phyloP scores from a whole-genome alignment of 352 stramenopile genomes.

The Phytophthora pseudosyringae region DNA sequence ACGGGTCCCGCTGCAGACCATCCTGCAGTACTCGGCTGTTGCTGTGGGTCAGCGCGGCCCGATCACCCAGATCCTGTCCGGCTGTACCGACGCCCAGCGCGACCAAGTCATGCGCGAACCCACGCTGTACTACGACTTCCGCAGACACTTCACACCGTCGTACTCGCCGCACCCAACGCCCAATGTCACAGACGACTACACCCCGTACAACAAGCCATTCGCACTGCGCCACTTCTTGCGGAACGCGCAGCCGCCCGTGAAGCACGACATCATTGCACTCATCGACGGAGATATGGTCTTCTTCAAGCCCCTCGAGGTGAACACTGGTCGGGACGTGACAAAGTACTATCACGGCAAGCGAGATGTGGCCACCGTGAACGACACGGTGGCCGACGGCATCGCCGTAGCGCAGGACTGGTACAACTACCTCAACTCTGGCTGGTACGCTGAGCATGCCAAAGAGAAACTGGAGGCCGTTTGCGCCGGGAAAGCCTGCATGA shows the following conservation, averaged over 20 bases:
- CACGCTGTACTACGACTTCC: constrained; percentile 63
- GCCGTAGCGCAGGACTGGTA: constrained; percentile 60
- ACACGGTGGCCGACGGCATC: constrained; percentile 47
- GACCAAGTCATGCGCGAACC: constrained; percentile 39
- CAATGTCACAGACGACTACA: constrained; percentile 52
- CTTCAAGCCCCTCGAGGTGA: constrained; percentile 48
- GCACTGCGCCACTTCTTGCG: constrained; percentile 56
- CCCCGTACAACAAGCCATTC: constrained; percentile 66
- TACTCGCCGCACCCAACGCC: constrained; percentile 49
- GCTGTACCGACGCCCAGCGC: constrained; percentile 42
- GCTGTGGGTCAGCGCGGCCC: constrained; percentile 46
- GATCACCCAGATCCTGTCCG: constrained; percentile 62
- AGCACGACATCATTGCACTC: constrained; percentile 44
- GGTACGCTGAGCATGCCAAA: constrained; percentile 35
- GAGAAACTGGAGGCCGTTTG: constrained; percentile 49
- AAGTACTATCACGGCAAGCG: constrained; percentile 52
- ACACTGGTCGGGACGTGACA: constrained; percentile 46
- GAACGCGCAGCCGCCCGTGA: constrained; percentile 49
- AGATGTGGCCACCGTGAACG: constrained; percentile 39
- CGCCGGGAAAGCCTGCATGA: constrained; percentile 35
- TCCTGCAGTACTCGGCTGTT: constrained; percentile 55
- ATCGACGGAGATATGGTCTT: constrained; percentile 55
- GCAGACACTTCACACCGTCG: constrained; percentile 53
- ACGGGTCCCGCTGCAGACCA: constrained; percentile 46
- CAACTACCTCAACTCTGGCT: constrained; percentile 48